Base-by-base conservation (phyloP, 352 stramenopile genomes). In the Globisporangium radiosum region DNA sequence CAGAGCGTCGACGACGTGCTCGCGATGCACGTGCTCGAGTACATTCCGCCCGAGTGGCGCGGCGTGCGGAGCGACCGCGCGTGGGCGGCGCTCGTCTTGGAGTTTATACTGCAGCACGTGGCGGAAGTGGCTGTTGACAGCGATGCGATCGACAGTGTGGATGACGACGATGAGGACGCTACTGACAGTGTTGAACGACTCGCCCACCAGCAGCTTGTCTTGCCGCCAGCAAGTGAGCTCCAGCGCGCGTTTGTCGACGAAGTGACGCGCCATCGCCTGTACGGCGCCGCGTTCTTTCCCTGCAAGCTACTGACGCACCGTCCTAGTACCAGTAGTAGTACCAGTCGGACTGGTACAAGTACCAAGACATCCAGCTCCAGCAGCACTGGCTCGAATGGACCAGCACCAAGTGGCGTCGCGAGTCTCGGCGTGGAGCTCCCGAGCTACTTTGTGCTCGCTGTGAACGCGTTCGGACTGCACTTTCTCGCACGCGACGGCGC, bases 381-480 rank as follows among this genome's bases (percentile, higher is more conserved):
- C 47, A 63, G 67, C 44, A 44, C 19, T 0, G 38, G 56, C n/a
- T 7, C 45, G 5, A 57, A 54, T 7, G 33, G 59, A 69, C 60
- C 11, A 56, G 60, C 15, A 60, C 64, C 8, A 15, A 47, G 25
- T 5, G 33, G 69, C 14, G 52, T 25, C 9, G 54, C 62, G 45
- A 69, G 55, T 38, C 55, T 78, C 37, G 78, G 77, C 13, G 71
- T 85, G 15, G 83, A 92, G 52, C 57, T 96, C 11, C 87, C 90
- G 1, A 85, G 80, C 55, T 87, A 96, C 55, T 87, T 97, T 39
- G 78, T 96, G 36, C 65, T 98, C 6, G 88, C 77, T 11, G 88
- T 97, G 59, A 96, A 97, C 70, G 75, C 78, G 42, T 85, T 90
- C 42, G 92, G 92, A n/a, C 80, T 98, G 69, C 86, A 96, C 65